These are phyloP conservation scores for Paecilomyces variotii DNA, from an alignment of 2,329 filamentous ascomycete genomes.

Conservation along the genomic window DNA sequence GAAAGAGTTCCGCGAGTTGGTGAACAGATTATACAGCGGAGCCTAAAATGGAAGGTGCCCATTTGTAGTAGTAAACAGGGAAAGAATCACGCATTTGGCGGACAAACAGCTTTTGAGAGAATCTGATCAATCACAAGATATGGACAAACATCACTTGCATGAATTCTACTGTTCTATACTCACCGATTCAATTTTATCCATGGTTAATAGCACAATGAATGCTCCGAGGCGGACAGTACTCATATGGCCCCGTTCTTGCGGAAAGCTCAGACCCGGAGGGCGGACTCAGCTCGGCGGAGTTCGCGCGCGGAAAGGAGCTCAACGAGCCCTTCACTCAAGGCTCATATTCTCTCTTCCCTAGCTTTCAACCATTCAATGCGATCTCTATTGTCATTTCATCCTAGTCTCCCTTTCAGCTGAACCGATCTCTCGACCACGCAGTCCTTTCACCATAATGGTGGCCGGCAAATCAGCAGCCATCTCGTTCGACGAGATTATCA, in stretches of 20 bases:
- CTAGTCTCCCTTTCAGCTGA: not conserved
- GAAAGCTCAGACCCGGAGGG: not conserved
- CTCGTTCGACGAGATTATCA: conserved; percentile 46
- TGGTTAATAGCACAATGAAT: not conserved
- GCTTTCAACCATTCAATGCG: not conserved
- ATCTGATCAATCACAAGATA: not conserved
- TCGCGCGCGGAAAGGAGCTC: not conserved
- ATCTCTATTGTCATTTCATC: not conserved
- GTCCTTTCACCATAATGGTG: conserved; percentile 21
- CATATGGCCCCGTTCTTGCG: not conserved
- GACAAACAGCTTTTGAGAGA: not conserved
- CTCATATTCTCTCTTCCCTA: not conserved
- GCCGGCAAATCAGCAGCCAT: conserved; percentile 24
- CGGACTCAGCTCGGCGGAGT: not conserved
- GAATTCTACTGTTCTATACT: not conserved
- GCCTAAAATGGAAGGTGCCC: not conserved
- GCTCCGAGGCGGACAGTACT: not conserved
- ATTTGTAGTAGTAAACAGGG: not conserved
- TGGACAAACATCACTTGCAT: not conserved
- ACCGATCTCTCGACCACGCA: not conserved
- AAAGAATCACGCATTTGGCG: not conserved
- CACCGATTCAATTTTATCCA: not conserved
- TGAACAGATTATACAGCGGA: not conserved
- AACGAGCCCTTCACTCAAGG: not conserved
- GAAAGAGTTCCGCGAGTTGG: not conserved